Conservation (phyloP, 352 stramenopile species). For the Phytophthora macrochlamydospora region DNA sequence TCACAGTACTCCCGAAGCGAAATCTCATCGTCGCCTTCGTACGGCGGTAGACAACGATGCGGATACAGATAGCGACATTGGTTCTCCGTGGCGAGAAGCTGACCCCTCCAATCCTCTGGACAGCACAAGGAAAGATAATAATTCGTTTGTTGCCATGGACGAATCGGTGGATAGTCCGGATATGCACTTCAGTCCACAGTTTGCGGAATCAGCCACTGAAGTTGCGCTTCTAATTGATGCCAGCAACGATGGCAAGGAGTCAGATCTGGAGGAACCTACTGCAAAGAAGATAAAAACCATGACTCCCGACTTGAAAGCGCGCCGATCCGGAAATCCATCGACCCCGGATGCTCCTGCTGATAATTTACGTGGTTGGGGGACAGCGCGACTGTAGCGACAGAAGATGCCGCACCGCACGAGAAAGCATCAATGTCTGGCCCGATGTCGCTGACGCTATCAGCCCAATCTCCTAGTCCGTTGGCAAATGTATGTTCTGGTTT, state of each 20-base stretch:
- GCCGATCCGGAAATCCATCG: not conserved
- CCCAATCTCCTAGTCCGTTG: slow-evolving; percentile 23
- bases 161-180: slow-evolving; percentile 32
- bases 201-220: slow-evolving; percentile 43
- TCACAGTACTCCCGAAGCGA: not conserved
- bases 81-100: slow-evolving; percentile 17
- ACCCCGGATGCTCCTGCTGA: not conserved
- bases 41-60: slow-evolving; percentile 9
- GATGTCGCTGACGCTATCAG: slow-evolving; percentile 20
- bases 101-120: slow-evolving; percentile 3
- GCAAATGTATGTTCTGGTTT: not conserved
- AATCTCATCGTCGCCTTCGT: slow-evolving; percentile 5
- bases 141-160: slow-evolving; percentile 38
- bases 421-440: slow-evolving; percentile 23
- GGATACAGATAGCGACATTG: slow-evolving; percentile 22
- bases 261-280: not conserved
- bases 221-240: slow-evolving; percentile 4
- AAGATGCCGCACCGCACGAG: slow-evolving; percentile 42
- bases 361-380: not conserved
- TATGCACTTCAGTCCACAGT: slow-evolving; percentile 67
- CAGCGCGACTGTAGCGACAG: slow-evolving; percentile 18
- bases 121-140: slow-evolving; percentile 11
- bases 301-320: not conserved
- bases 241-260: slow-evolving; percentile 4
- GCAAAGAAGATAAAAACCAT: slow-evolving; percentile 18